phyloP scores from a whole-genome alignment of 2,329 filamentous ascomycete genomes.

The Rutstroemia sp. region DNA sequence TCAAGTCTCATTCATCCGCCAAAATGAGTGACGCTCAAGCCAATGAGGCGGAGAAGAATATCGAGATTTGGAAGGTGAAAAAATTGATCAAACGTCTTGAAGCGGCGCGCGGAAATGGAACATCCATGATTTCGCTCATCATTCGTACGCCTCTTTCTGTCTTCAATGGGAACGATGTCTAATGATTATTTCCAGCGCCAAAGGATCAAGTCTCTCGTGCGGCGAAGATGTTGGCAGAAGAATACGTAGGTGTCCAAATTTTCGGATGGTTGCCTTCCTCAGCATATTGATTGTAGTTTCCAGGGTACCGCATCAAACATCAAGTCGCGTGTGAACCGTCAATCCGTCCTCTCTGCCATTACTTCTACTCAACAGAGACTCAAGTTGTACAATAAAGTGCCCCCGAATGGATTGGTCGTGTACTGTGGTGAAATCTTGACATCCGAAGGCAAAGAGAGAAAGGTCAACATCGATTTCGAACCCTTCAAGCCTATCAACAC shows the following conservation, averaged over 20 bases:
- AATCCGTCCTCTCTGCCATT: constrained; percentile 95
- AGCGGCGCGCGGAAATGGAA: constrained; percentile 95
- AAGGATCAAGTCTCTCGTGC: constrained; percentile 97
- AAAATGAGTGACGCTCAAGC: constrained; percentile 82
- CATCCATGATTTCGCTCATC: constrained; percentile 98
- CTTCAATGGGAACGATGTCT: background rate
- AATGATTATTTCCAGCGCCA: constrained; percentile 52
- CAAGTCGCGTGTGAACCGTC: constrained; percentile 97
- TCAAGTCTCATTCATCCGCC: constrained; percentile 26
- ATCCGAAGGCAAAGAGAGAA: constrained; percentile 94
- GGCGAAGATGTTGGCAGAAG: constrained; percentile 99
- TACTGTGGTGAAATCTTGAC: constrained; percentile 99
- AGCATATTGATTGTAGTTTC: constrained; percentile 30
- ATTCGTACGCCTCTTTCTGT: constrained; percentile 56
- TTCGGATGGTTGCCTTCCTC: constrained; percentile 7
- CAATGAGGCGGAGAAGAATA: constrained; percentile 98
- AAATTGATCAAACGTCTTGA: constrained; percentile 99
- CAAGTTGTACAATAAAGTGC: constrained; percentile 98
- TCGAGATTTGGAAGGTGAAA: constrained; percentile 95
- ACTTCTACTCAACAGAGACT: constrained; percentile 98
- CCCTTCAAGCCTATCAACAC: constrained; percentile 99
- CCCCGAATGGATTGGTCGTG: constrained; percentile 92
- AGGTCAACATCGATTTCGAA: constrained; percentile 99
- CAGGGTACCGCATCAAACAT: constrained; percentile 98
- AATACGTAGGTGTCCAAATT: constrained; percentile 63